Evolutionary conservation across 371 early-diverging fungal species (phyloP), one percentile per base, ranked within the genome.

Genomic region (Entomophthora muscae): DNA sequence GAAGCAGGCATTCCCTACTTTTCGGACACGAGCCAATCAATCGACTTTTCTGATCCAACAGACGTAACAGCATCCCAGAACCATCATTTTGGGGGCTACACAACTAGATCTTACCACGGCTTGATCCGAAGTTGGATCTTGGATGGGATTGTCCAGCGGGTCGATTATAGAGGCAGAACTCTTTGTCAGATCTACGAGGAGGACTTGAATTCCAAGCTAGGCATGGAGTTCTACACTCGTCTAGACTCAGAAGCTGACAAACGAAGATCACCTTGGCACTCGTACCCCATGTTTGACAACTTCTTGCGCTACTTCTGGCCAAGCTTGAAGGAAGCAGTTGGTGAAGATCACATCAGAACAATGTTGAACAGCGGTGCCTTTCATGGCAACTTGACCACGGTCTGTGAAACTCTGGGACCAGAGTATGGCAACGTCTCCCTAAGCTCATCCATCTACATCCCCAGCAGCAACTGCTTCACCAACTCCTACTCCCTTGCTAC

Each of bases 51-150:
- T n/a, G n/a, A n/a, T n/a, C n/a, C n/a, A n/a, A n/a, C n/a, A n/a
- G n/a, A n/a, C n/a, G n/a, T n/a, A n/a, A n/a, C n/a, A n/a, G 85
- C 86, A 0, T 62, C 63, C 1, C 86, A 85, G 65, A 76, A 76
- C 3, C 89, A 88, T 65, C 71, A 76, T 53, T 85, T 81, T 69
- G 71, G 66, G 61, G 86, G 87, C 12, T 63, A 66, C 13, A 65
- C 70, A 5, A 70, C 65, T 1, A 73, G 78, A 5, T 74, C 80
- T 10, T 88, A 86, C 68, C 84, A 86, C 66, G 83, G 82, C 23
- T 57, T 77, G 26, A 78, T 78, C 1, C 76, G 79, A 57, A 87
- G 87, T 22, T 85, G 81, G 82, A 86, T 77, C 68, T 64, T 84
- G 55, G 86, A 88, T 64, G 85, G 85, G 65, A 67, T 88, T 64